phyloP scores from a whole-genome alignment of 1,284 basidiomycete species.

The Naganishia cerealis region DNA sequence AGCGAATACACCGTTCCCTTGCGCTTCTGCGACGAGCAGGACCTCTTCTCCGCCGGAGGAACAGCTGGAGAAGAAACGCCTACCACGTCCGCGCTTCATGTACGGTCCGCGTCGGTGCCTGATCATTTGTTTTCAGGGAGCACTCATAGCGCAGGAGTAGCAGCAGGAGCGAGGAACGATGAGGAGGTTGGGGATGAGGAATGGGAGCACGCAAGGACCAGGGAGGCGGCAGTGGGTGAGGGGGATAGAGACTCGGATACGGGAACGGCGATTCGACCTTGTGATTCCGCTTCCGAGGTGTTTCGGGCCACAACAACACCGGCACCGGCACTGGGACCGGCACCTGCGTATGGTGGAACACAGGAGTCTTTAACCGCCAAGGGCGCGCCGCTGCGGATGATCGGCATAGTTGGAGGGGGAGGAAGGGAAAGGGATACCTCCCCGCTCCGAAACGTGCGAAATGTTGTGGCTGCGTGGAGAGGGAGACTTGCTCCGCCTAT shows the following conservation, averaged over 20 bases:
- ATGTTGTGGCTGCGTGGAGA: constrained; percentile 35
- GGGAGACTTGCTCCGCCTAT: constrained; percentile 10
- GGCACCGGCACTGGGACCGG: background rate
- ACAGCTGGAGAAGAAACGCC: too few species aligned
- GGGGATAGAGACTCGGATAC: background rate
- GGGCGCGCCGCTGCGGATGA: too few species aligned
- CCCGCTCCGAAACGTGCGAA: constrained; percentile 31
- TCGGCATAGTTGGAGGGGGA: background rate
- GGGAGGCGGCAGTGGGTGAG: background rate
- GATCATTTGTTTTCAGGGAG: background rate
- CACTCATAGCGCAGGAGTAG: too few species aligned
- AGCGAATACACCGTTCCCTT: background rate
- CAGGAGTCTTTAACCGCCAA: too few species aligned
- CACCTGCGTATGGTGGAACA: background rate
- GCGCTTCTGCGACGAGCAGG: background rate
- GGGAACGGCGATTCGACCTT: background rate
- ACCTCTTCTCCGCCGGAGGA: background rate
- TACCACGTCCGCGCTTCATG: background rate
- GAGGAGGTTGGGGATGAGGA: background rate
- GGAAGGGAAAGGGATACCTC: constrained; percentile 14
- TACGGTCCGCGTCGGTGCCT: background rate
- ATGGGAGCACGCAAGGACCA: background rate
- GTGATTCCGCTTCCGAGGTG: background rate
- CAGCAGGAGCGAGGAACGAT: background rate
- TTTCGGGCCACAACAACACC: background rate